Base-by-base conservation (phyloP, 2,329 filamentous ascomycete species). In the Laburnicola sp. region DNA sequence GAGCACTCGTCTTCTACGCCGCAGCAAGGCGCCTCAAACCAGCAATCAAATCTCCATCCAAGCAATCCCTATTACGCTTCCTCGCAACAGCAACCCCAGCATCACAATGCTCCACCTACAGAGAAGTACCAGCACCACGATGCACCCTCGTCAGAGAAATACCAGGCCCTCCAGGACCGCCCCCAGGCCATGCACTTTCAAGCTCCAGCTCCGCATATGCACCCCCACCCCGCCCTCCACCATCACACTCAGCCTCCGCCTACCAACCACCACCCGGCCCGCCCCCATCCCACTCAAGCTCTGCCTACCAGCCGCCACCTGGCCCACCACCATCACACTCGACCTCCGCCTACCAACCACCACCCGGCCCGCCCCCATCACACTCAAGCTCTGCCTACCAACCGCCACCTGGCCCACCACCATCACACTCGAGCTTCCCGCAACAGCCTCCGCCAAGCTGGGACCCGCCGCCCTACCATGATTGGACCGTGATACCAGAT, bases 401-500 rank as follows among this genome's bases (percentile, higher is more conserved):
- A 23, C 61, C 65, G 26, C 65, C 63, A 22, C 56, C 58, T 35
- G 59, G 55, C 6, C 60, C 62, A 11, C 61, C 65, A n/a, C 61
- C 63, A 23, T 60, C 64, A 16, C 57, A 63, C 3, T 16, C 16
- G 16, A 16, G 16, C 16, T 63, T 58, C 40, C 61, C 65, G 3
- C 59, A 63, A 48, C 69, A 68, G 48, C 72, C 66, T 9, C 69
- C 69, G 23, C 68, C 70, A 39, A 69, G 63, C 51, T 67, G 64
- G 50, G 63, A 73, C 23, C 81, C 82, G 10, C 82, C 82, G 16
- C 78, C 81, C 25, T 84, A 84, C 59, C 87, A 91, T 67, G 84
- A 88, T 72, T 91, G 88, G 88, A 79, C 80, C 5, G 82, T 85
- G 2, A 86, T 91, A 1, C 87, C 88, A 0, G 88, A 91, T 69